Evolutionary conservation across 495 filamentous ascomycete genomes (phyloP).

Genomic region (Aspergillus carlsbadensis): DNA sequence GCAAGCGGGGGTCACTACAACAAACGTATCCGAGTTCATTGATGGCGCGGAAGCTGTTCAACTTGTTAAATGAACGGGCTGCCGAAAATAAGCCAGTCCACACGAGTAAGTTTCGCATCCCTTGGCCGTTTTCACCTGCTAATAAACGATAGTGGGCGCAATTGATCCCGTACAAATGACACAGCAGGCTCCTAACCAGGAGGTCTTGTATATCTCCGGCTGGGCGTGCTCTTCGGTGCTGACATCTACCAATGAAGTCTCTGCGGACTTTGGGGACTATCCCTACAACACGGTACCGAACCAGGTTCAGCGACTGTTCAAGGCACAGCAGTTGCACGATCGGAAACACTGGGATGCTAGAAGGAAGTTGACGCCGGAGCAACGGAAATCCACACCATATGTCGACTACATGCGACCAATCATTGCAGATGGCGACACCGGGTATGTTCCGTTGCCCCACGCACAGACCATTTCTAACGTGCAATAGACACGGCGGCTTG

Average conservation of each 20-base stretch:
- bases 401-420: constrained; percentile 92
- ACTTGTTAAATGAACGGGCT: constrained; percentile 73
- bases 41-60: constrained; percentile 93
- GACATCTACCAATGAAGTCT: constrained; percentile 94
- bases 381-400: constrained; percentile 75
- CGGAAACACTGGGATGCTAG: constrained; percentile 89
- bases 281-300: constrained; percentile 99
- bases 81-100: constrained; percentile 82
- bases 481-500: constrained; percentile 68
- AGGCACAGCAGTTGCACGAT: constrained; percentile 95
- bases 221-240: constrained; percentile 95
- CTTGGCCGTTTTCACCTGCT: constrained; percentile 10
- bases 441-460: constrained; percentile 40
- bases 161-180: constrained; percentile 99
- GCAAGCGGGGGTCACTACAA: constrained; percentile 81
- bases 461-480: neutral
- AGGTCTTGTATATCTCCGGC: constrained; percentile 91
- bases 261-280: constrained; percentile 95
- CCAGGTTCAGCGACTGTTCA: constrained; percentile 92
- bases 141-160: constrained; percentile 69
- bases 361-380: constrained; percentile 68
- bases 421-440: constrained; percentile 96
- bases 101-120: constrained; percentile 61
- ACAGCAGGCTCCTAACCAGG: constrained; percentile 93
- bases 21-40: constrained; percentile 87